Conservation (phyloP, 257 asterid genomes). For the Petunia secreta region DNA sequence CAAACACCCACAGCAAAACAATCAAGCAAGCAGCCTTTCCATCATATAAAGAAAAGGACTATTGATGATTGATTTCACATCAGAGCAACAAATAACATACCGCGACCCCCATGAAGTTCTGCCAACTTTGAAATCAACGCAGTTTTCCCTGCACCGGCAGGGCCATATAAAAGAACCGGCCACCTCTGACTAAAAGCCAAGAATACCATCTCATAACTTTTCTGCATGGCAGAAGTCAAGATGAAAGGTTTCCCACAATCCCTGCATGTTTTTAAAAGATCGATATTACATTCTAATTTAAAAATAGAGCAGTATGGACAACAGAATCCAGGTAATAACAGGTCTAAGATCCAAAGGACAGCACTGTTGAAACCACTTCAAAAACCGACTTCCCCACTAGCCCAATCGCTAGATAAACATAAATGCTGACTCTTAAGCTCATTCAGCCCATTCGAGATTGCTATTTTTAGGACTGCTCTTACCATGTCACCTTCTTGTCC, state of each 20-base stretch:
- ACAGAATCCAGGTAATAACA: background rate
- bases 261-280: constrained; percentile 44
- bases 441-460: constrained; percentile 1
- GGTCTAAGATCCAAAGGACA: constrained; percentile 11
- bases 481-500: constrained; percentile 42
- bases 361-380: background rate
- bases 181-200: constrained; percentile 88
- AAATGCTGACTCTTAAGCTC: constrained; percentile 10
- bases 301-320: background rate
- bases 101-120: constrained; percentile 46
- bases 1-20: constrained; percentile 9
- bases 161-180: constrained; percentile 97
- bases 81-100: constrained; percentile 22
- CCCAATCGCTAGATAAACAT: constrained; percentile 15
- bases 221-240: constrained; percentile 63
- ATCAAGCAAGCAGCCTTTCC: background rate
- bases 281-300: constrained; percentile 24
- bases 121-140: constrained; percentile 74
- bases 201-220: constrained; percentile 77
- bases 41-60: background rate
- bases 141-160: constrained; percentile 92
- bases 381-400: constrained; percentile 18
- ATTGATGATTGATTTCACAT: constrained; percentile 15
- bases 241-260: constrained; percentile 57
- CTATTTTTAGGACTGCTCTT: constrained; percentile 25